Evolutionary conservation across 371 early-diverging fungal species (phyloP).

Genomic region (Funneliformis caledonium): DNA sequence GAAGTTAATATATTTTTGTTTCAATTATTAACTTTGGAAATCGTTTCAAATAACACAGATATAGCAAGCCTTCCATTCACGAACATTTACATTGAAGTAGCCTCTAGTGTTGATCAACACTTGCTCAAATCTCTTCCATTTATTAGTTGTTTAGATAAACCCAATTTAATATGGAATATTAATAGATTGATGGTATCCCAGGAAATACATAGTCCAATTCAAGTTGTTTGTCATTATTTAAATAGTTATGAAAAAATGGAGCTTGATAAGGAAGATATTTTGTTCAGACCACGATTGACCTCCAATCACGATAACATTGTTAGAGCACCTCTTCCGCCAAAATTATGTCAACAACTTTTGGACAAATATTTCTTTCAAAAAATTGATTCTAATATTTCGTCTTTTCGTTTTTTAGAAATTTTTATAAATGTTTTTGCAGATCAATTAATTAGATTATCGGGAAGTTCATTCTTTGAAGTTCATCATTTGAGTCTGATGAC

Average conservation of each 20-base stretch:
- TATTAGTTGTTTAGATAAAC: background rate
- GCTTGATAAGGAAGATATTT: conserved; percentile 8
- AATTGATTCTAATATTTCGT: background rate
- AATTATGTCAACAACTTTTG: conserved; percentile 25
- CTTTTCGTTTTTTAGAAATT: conserved; percentile 35
- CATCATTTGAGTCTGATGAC: conserved; percentile 32
- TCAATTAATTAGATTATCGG: conserved; percentile 36
- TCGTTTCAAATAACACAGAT: conserved; percentile 35
- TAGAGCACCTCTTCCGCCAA: background rate
- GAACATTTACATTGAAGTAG: conserved; percentile 34
- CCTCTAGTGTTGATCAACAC: conserved; percentile 34
- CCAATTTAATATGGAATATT: background rate
- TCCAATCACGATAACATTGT: background rate
- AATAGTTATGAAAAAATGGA: background rate
- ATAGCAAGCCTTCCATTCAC: conserved; percentile 28
- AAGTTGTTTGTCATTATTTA: conserved; percentile 36
- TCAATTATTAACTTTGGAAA: conserved; percentile 39
- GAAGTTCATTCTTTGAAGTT: conserved; percentile 37
- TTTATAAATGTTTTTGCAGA: conserved; percentile 37
- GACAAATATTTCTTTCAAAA: conserved; percentile 32
- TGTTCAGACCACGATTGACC: background rate
- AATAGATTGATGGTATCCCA: conserved; percentile 31
- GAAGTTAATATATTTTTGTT: conserved; percentile 42
- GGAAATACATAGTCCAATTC: conserved; percentile 34
- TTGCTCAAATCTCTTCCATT: conserved; percentile 28